phyloP scores from a whole-genome alignment of 257 asterid species.

The Solanum habrochaites region DNA sequence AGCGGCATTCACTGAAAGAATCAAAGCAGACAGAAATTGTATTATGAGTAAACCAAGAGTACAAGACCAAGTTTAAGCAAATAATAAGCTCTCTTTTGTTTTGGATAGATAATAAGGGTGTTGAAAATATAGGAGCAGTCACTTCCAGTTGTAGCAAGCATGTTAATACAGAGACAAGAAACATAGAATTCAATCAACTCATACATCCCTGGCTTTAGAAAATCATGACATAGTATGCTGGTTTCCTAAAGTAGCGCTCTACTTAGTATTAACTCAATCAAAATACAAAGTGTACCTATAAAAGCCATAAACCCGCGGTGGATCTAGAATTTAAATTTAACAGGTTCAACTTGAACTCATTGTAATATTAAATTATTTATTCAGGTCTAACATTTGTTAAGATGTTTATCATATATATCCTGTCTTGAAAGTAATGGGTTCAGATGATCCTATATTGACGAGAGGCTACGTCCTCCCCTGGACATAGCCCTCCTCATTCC shows the following conservation, averaged over 20 bases:
- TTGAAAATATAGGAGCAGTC: background rate
- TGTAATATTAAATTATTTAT: background rate
- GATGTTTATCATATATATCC: background rate
- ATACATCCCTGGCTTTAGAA: background rate
- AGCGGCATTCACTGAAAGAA: conserved; percentile 53
- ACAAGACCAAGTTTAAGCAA: background rate
- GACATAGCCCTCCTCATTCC: background rate
- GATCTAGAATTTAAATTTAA: background rate
- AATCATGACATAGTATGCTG: background rate
- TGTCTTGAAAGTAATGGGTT: background rate
- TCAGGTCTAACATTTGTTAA: background rate
- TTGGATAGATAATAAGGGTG: background rate
- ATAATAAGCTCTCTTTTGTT: background rate
- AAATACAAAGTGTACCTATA: background rate
- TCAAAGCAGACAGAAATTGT: background rate
- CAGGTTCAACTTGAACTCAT: background rate
- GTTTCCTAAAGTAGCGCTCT: background rate
- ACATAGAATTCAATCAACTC: background rate
- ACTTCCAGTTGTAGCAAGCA: background rate
- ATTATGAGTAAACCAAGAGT: background rate
- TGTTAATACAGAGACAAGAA: background rate
- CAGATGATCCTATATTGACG: background rate
- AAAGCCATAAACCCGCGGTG: background rate
- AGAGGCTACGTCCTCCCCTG: background rate
- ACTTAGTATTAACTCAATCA: background rate